Conservation (phyloP, 805 yeast genomes). For the Saccharomycopsis schoenii region DNA sequence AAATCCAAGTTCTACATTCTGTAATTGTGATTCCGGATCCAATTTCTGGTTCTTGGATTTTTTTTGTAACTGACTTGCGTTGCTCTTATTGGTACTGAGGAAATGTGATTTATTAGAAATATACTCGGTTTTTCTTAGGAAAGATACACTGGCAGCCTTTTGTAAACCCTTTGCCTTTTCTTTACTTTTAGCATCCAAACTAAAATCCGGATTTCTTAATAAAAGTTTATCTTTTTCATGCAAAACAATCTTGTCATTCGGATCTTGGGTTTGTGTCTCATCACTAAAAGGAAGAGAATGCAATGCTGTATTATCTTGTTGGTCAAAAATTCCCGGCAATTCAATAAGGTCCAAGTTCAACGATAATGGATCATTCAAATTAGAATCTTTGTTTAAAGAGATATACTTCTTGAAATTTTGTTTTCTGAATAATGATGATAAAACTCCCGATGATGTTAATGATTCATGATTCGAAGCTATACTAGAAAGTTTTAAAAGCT, state of each 20-base stretch:
- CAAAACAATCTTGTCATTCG: constrained; percentile 32
- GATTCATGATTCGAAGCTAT: constrained; percentile 32
- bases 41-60: constrained; percentile 20
- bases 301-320: constrained; percentile 38
- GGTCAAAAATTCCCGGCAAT: constrained; percentile 59
- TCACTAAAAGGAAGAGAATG: constrained; percentile 23
- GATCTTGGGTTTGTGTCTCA: constrained; percentile 18
- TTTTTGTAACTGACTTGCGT: background rate
- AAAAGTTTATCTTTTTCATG: constrained; percentile 73
- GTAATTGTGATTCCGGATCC: constrained; percentile 55
- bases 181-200: background rate
- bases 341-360: constrained; percentile 65
- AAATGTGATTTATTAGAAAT: constrained; percentile 44
- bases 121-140: constrained; percentile 90
- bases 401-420: constrained; percentile 61
- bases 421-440: constrained; percentile 64
- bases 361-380: constrained; percentile 45
- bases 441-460: constrained; percentile 42
- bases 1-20: constrained; percentile 71
- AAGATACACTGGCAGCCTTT: constrained; percentile 37
- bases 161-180: constrained; percentile 21
- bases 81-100: constrained; percentile 8
- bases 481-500: constrained; percentile 47
- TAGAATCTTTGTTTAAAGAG: constrained; percentile 41
- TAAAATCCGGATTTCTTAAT: constrained; percentile 60